Evolutionary conservation across 768 basidiomycete species (phyloP), one percentile per base, ranked within the genome.

Genomic region (Boletus reticuloceps): DNA sequence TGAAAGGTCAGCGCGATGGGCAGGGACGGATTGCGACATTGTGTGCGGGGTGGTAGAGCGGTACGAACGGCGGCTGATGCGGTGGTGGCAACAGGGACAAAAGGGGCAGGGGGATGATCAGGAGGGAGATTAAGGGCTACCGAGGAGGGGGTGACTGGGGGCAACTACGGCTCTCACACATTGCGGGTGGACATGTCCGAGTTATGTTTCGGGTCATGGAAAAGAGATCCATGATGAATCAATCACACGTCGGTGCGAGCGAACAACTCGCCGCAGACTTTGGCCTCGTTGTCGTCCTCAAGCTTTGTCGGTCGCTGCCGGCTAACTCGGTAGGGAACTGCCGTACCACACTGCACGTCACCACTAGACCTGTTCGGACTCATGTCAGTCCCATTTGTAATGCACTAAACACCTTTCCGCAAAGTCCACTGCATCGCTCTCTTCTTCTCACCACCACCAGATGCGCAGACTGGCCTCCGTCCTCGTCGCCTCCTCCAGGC

Each of bases 381-480:
- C 51, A 46, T 58, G 61, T 46, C 57, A 60, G 70, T 69, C 62
- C 43, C 69, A 64, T 74, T 72, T 74, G 69, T 72, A 74, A 72
- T 74, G 72, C 54, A 56, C 56, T 64, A 58, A 70, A 53, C 61
- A 29, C 40, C 54, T 19, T 38, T 53, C 42, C 44, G 32, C 32
- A 55, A 44, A 51, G 57, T 54, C 55, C 37, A 58, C 29, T 29
- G 2, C 54, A 20, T 52, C 60, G 12, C 56, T 66, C 63, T 61
- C 63, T 64, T 57, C 63, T 31, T 55, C 47, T 43, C 47, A 54
- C 70, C 58, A 65, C 61, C 64, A 65, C 39, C 54, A 59, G 58
- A 88, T 88, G 86, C 84, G 84, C 65, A 82, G 86, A 61, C 72
- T 89, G 66, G 79, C 79, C 53, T 80, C 84, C 48, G 80, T 83